Evolutionary conservation across 495 filamentous ascomycete species (phyloP), one percentile per base, ranked within the genome.

Genomic region (Articulospora tetracladia): DNA sequence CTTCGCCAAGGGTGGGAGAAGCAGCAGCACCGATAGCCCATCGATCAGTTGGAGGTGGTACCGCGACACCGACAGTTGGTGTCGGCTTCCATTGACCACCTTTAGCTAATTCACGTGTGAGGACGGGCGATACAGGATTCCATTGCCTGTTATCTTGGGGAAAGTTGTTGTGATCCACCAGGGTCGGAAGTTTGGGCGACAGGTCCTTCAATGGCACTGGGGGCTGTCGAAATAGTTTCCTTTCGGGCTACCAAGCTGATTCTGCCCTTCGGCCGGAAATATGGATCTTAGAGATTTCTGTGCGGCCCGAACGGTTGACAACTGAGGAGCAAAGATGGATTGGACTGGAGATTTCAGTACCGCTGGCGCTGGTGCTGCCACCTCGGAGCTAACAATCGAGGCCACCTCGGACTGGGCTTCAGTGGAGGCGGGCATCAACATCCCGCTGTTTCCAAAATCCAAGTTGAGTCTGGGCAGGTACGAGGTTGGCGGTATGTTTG

Each of bases 391-490:
- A 17, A 60, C 39, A 47, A 59, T 57, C 0, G 65, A 59, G 3
- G 49, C 61, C 10, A 22, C 15, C 23, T 63, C 58, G 27, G 65
- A 64, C 28, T 64, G 58, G 8, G 41, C 20, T 22, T 22, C 36
- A 20, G 13, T 24, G 0, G 55, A 36, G 1, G 59, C 25, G 15
- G 63, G 51, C 22, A 57, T 48, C 1, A 60, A 25, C 7, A 58
- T 39, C 23, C 30, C 30, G 20, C 12, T 59, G n/a, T 59, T 55
- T 27, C 15, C 52, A 32, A 36, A 20, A 3, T 58, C 52, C 13
- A 56, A 64, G 12, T 58, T 25, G 12, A 67, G 19, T 20, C 41
- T 59, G 34, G 64, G 60, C 8, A 66, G 24, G 26, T 53, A 66
- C 25, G 64, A 66, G 0, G 27, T 57, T 25, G 55, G 57, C 28